A percentile compares a stretch with the other conserved stretches of the same genome.
These are phyloP conservation scores for Apiospora malaysiana DNA, from an alignment of 2,329 filamentous ascomycete genomes.

Conservation along the genomic window DNA sequence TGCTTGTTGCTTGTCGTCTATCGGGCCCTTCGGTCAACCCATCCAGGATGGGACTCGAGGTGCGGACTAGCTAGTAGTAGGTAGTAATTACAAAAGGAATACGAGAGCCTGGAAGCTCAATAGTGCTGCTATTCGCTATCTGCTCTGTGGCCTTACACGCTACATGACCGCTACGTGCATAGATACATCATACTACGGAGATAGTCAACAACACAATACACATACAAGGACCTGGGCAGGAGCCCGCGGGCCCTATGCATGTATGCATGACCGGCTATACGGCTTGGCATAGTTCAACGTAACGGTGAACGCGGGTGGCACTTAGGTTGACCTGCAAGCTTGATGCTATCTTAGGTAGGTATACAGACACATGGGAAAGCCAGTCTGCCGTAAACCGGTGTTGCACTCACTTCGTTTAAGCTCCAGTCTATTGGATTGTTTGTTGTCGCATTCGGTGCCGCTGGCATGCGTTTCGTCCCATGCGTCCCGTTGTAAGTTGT, in stretches of 20 bases:
- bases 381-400: neutral
- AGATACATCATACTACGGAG: neutral
- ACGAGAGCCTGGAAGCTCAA: neutral
- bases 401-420: neutral
- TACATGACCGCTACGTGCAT: too few species aligned
- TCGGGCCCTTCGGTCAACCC: neutral
- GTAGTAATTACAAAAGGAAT: neutral
- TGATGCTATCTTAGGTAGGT: too few species aligned
- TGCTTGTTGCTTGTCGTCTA: neutral
- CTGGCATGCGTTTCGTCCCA: neutral
- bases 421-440: neutral
- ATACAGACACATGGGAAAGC: neutral
- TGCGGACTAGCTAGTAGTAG: neutral
- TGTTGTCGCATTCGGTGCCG: neutral
- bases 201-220: neutral
- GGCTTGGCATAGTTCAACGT: neutral
- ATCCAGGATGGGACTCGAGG: neutral
- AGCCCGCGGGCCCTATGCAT: neutral
- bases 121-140: neutral
- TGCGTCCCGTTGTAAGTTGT: too few species aligned
- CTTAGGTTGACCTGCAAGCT: neutral
- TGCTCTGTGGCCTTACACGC: too few species aligned
- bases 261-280: slow-evolving; percentile 8
- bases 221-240: neutral
- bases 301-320: neutral